Conservation (phyloP, 108 stramenopile species). For the Discostella pseudostelligera region DNA sequence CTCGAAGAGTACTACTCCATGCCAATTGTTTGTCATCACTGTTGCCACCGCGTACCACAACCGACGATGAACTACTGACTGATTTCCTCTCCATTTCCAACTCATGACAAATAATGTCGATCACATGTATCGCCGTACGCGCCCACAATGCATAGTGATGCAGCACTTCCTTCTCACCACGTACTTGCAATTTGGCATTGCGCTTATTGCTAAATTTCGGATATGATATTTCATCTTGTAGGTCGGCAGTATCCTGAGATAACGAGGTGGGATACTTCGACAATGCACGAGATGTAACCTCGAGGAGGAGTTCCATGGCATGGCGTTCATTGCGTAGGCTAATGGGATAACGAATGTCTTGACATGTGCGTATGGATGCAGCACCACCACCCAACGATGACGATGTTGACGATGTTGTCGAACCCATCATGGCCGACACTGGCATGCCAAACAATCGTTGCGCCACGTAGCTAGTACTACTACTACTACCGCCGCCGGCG, state of each 20-base stretch:
- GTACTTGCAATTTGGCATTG: slow-evolving; percentile 89
- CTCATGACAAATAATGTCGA: slow-evolving; percentile 74
- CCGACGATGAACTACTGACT: slow-evolving; percentile 27
- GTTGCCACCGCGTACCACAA: slow-evolving; percentile 22
- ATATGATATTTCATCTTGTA: slow-evolving; percentile 60
- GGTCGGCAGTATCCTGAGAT: slow-evolving; percentile 64
- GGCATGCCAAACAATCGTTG: slow-evolving; percentile 50
- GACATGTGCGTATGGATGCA: slow-evolving; percentile 61
- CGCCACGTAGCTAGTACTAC: slow-evolving; percentile 13
- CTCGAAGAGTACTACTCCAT: background rate
- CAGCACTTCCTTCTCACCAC: slow-evolving; percentile 89
- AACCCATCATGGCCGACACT: slow-evolving; percentile 19
- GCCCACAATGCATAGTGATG: slow-evolving; percentile 83
- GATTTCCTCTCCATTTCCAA: slow-evolving; percentile 53
- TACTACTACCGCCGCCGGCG: too few relatives aligned
- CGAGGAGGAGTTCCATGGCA: slow-evolving; percentile 70
- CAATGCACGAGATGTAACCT: slow-evolving; percentile 57
- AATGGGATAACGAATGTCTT: slow-evolving; percentile 83
- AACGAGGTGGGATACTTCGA: slow-evolving; percentile 80
- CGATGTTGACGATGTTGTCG: slow-evolving; percentile 12
- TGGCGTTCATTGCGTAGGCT: slow-evolving; percentile 75
- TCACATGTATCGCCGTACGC: slow-evolving; percentile 66
- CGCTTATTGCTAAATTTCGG: slow-evolving; percentile 82
- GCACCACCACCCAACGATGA: slow-evolving; percentile 4
- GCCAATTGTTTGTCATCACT: slow-evolving; percentile 4